phyloP scores from a whole-genome alignment of 2,329 filamentous ascomycete species.

The Nemania abortiva region DNA sequence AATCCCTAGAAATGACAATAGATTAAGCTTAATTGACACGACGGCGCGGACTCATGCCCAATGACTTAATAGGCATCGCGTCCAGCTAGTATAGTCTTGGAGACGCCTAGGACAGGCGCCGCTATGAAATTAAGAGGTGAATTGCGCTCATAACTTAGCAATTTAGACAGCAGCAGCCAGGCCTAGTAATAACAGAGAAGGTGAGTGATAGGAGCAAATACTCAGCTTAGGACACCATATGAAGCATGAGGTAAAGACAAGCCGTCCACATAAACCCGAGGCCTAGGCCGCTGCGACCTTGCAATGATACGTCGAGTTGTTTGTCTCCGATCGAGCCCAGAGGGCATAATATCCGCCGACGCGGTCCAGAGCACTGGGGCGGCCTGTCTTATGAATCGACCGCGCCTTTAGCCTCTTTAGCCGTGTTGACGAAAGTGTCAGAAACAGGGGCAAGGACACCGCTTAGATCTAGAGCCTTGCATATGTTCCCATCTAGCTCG shows the following conservation, averaged over 20 bases:
- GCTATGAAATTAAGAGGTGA: slow-evolving; percentile 16
- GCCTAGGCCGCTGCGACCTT: slow-evolving; percentile 34
- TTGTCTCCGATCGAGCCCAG: slow-evolving; percentile 40
- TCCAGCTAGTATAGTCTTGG: slow-evolving; percentile 4
- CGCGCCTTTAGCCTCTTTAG: slow-evolving; percentile 51
- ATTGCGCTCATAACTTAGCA: slow-evolving; percentile 21
- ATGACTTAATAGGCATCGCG: slow-evolving; percentile 3
- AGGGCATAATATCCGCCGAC: slow-evolving; percentile 36
- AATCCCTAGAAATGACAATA: slow-evolving; percentile 46
- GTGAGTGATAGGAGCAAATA: slow-evolving; percentile 10
- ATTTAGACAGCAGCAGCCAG: slow-evolving; percentile 9
- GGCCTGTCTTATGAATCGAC: slow-evolving; percentile 38
- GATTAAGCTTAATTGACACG: slow-evolving; percentile 55
- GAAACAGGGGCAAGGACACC: slow-evolving; percentile 36
- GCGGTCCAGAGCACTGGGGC: slow-evolving; percentile 39
- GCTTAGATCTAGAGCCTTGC: slow-evolving; percentile 40
- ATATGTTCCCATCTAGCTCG: slow-evolving; percentile 21
- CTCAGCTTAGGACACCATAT: slow-evolving; percentile 9
- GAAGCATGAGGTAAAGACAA: slow-evolving; percentile 25
- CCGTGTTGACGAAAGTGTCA: slow-evolving; percentile 42
- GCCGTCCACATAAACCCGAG: slow-evolving; percentile 27
- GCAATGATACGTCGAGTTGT: slow-evolving; percentile 33
- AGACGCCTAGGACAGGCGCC: slow-evolving; percentile 4
- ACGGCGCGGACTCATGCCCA: slow-evolving; percentile 5
- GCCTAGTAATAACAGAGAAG: slow-evolving; percentile 14